Evolutionary conservation across 306 rosid genomes (phyloP).

Genomic region (Mimosa bimucronata): DNA sequence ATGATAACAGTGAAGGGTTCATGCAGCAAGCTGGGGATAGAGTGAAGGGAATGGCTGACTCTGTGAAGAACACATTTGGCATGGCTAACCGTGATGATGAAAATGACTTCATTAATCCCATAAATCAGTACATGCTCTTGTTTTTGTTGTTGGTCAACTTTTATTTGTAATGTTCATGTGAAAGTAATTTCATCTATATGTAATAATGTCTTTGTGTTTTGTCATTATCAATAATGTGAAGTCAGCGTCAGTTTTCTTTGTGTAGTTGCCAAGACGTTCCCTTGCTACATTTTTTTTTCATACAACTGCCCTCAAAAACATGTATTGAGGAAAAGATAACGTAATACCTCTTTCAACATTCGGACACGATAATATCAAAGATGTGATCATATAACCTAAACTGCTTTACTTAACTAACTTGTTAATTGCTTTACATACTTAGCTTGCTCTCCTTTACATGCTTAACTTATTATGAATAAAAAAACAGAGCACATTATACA

Average conservation of each 20-base stretch:
- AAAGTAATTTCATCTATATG: background rate
- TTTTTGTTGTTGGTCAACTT: background rate
- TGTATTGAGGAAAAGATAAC: too few species aligned
- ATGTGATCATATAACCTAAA: too few species aligned
- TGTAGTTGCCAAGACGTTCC: background rate
- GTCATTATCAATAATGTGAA: too few species aligned
- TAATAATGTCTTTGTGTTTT: background rate
- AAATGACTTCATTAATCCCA: background rate
- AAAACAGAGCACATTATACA: too few species aligned
- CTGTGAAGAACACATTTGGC: constrained; percentile 58
- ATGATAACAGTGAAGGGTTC: constrained; percentile 35
- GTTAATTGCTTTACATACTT: too few species aligned
- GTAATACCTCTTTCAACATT: too few species aligned
- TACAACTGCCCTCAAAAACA: too few species aligned
- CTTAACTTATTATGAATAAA: too few species aligned
- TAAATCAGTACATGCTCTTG: background rate
- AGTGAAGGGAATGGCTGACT: constrained; percentile 52
- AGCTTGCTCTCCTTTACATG: too few species aligned
- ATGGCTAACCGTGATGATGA: constrained; percentile 40
- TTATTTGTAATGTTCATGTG: background rate
- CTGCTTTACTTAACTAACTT: too few species aligned
- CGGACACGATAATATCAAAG: too few species aligned
- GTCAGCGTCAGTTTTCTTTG: background rate
- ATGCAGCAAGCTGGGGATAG: constrained; percentile 58
- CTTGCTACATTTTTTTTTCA: background rate